Percentiles rank a stretch among this genome's conserved stretches.
phyloP scores from a whole-genome alignment of 176 grass and related monocot genomes.

The Melocanna baccifera region DNA sequence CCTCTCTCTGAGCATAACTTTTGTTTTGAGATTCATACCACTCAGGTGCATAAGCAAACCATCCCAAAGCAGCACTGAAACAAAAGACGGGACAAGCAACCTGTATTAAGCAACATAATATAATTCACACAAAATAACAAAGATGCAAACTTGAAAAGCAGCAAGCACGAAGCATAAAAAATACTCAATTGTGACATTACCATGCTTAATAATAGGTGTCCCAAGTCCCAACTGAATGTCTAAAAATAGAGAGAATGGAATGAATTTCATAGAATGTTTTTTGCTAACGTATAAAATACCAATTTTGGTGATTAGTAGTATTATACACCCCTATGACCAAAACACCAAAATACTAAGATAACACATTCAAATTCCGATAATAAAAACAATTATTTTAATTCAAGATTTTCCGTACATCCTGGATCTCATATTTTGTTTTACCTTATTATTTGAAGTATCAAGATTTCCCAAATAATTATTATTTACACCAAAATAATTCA shows the following conservation, averaged over 20 bases:
- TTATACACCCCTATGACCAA: not conserved
- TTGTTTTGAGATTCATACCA: slow-evolving; percentile 95
- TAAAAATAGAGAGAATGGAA: not conserved
- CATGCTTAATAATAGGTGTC: not conserved
- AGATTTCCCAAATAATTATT: slow-evolving; percentile 1
- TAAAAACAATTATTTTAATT: slow-evolving; percentile 2
- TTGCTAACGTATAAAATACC: not conserved
- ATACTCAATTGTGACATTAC: not conserved
- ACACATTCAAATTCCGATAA: not conserved
- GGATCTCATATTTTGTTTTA: not conserved
- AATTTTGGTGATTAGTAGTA: not conserved
- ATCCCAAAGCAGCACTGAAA: slow-evolving; percentile 92
- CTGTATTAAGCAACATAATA: slow-evolving; percentile 28
- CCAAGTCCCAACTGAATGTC: not conserved
- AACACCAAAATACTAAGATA: slow-evolving; percentile 5
- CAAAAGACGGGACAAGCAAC: slow-evolving; percentile 22
- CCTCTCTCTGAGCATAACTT: slow-evolving; percentile 85
- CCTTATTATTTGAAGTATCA: not conserved
- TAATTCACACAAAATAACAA: slow-evolving; percentile 21
- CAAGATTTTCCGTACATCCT: slow-evolving; percentile 16
- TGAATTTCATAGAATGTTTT: not conserved
- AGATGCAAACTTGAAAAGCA: slow-evolving; percentile 19
- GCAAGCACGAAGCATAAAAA: not conserved
- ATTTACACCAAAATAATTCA: slow-evolving; percentile 17
- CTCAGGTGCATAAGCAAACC: slow-evolving; percentile 93